phyloP scores from a whole-genome alignment of 1,139 yeast species.

The Suhomyces taliae region DNA sequence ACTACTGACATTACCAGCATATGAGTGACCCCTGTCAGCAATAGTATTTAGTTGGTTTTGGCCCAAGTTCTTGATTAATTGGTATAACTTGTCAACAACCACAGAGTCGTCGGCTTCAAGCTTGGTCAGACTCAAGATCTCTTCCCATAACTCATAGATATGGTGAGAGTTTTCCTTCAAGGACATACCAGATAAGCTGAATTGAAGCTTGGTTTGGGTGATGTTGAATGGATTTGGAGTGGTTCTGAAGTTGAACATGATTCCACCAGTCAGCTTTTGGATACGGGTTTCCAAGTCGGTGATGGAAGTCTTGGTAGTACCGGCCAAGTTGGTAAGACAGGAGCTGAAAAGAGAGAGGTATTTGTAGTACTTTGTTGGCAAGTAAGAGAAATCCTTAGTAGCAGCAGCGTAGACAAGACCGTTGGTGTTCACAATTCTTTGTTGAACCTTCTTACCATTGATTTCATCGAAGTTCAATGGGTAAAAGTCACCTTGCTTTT shows the following conservation, averaged over 20 bases:
- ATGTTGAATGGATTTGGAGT: conserved; percentile 56
- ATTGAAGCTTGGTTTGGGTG: conserved; percentile 44
- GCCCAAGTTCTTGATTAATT: conserved; percentile 70
- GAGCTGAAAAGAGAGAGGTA: conserved; percentile 77
- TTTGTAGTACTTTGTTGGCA: conserved; percentile 63
- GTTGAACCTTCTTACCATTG: conserved; percentile 35
- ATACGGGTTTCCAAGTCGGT: conserved; percentile 85
- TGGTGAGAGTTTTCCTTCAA: conserved; percentile 62
- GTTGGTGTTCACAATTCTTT: conserved; percentile 65
- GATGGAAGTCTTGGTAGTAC: conserved; percentile 69
- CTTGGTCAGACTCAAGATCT: conserved; percentile 68
- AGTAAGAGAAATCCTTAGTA: conserved; percentile 50
- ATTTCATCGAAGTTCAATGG: conserved; percentile 31
- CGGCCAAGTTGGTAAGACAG: conserved; percentile 77
- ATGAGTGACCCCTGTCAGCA: conserved; percentile 87
- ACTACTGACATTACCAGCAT: conserved; percentile 68
- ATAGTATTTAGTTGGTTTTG: conserved; percentile 77
- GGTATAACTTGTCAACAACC: conserved; percentile 68
- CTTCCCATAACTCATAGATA: conserved; percentile 65
- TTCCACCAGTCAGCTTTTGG: conserved; percentile 82
- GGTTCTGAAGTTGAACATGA: conserved; percentile 58
- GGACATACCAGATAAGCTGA: conserved; percentile 66
- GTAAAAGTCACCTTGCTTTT: conserved; percentile 51
- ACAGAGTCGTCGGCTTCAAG: conserved; percentile 44
- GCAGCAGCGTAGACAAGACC: conserved; percentile 74